Percentiles rank a stretch among this genome's conserved stretches.
Evolutionary conservation across 805 yeast genomes (phyloP).

Genomic region (Grigorovia jiainica): DNA sequence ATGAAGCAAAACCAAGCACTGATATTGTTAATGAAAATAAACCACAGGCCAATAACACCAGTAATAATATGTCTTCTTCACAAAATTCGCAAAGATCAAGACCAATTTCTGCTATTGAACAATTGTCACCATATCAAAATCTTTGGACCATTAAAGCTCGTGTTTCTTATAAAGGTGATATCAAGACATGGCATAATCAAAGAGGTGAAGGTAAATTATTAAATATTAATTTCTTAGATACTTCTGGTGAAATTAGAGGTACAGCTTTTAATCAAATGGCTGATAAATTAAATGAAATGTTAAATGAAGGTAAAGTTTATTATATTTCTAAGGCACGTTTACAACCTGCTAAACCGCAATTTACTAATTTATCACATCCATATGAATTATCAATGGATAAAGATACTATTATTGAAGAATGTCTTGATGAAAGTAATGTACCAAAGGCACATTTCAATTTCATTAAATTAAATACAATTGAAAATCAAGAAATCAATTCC

Average conservation of each 20-base stretch:
- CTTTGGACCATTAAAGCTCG: conserved; percentile 91
- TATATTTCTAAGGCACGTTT: conserved; percentile 75
- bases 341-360: conserved; percentile 76
- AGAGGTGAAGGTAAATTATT: conserved; percentile 87
- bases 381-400: conserved; percentile 78
- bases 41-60: conserved; percentile 6
- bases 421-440: conserved; percentile 49
- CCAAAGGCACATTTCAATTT: conserved; percentile 77
- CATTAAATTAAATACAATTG: conserved; percentile 56
- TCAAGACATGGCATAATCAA: conserved; percentile 79
- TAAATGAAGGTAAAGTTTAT: conserved; percentile 86
- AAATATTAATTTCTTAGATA: conserved; percentile 80
- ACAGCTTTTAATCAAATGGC: conserved; percentile 88
- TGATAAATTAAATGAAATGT: conserved; percentile 60
- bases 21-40: background rate
- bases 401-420: conserved; percentile 66
- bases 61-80: conserved; percentile 10
- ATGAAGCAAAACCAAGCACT: conserved; percentile 6
- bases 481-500: conserved; percentile 58
- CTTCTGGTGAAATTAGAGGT: conserved; percentile 92
- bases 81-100: conserved; percentile 25
- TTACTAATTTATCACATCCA: conserved; percentile 74
- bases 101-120: conserved; percentile 66
- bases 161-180: conserved; percentile 77
- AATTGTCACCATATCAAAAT: conserved; percentile 82